Conservation (phyloP, 2,329 filamentous ascomycete genomes). For the Tricladium varicosporioides region DNA sequence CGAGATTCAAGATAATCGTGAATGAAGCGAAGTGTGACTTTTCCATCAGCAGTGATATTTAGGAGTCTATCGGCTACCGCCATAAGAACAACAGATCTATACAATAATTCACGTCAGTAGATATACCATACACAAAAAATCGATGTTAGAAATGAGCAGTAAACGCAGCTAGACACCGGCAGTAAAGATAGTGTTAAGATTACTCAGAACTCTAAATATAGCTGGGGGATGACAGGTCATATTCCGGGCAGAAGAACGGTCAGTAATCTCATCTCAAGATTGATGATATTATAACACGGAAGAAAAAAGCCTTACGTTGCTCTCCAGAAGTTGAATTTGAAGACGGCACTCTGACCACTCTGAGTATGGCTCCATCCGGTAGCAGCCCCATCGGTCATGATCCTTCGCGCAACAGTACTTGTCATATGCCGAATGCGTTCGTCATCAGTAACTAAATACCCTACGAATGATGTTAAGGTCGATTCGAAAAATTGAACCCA, state of each 20-base stretch:
- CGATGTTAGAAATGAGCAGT: too few species aligned
- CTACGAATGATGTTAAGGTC: conserved; percentile 29
- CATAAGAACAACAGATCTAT: conserved; percentile 22
- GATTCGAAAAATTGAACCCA: conserved; percentile 36
- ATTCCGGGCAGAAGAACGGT: too few species aligned
- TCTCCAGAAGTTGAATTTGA: conserved; percentile 35
- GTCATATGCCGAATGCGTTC: conserved; percentile 32
- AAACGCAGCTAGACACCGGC: too few species aligned
- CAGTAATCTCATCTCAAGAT: too few species aligned
- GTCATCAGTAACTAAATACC: conserved; percentile 33
- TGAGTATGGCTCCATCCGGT: conserved; percentile 25
- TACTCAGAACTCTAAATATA: too few species aligned
- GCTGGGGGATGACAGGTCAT: too few species aligned
- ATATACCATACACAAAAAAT: too few species aligned
- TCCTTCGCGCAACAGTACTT: conserved; percentile 28
- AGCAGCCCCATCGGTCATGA: conserved; percentile 28
- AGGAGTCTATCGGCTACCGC: conserved; percentile 30
- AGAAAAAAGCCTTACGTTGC: conserved; percentile 30
- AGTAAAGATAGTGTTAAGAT: too few species aligned
- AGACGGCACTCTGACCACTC: conserved; percentile 17
- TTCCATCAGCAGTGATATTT: conserved; percentile 25
- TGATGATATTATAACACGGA: too few species aligned
- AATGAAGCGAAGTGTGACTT: conserved; percentile 38
- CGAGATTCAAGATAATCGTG: conserved; percentile 57
- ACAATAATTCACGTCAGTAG: neutral